Evolutionary conservation across 2,329 filamentous ascomycete genomes (phyloP).

Genomic region (Penicillium verrucosum): DNA sequence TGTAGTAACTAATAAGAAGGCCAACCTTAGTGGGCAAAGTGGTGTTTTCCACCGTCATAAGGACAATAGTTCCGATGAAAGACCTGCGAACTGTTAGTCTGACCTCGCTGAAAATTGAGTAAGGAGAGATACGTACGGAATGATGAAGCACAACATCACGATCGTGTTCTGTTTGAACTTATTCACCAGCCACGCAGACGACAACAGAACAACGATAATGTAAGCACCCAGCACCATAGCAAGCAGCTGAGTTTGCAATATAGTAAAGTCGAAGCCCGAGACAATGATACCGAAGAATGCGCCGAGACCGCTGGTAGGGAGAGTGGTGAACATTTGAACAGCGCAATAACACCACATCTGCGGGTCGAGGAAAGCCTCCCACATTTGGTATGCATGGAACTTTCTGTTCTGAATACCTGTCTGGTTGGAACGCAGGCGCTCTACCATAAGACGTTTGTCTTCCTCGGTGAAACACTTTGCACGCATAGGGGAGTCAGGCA

Average conservation of each 20-base stretch:
- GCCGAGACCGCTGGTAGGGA: slow-evolving; percentile 70
- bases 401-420: slow-evolving; percentile 59
- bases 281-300: slow-evolving; percentile 75
- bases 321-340: slow-evolving; percentile 67
- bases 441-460: slow-evolving; percentile 63
- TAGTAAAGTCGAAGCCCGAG: slow-evolving; percentile 62
- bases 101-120: neutral
- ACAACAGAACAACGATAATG: slow-evolving; percentile 67
- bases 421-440: slow-evolving; percentile 59
- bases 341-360: slow-evolving; percentile 64
- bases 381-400: slow-evolving; percentile 54
- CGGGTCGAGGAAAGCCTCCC: slow-evolving; percentile 61
- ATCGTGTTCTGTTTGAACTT: slow-evolving; percentile 66
- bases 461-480: slow-evolving; percentile 66
- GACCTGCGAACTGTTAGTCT: slow-evolving; percentile 45
- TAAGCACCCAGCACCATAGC: slow-evolving; percentile 70
- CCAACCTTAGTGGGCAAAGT: slow-evolving; percentile 60
- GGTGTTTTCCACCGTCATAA: slow-evolving; percentile 61
- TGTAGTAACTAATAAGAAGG: slow-evolving; percentile 70
- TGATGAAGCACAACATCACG: slow-evolving; percentile 62
- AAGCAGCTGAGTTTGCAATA: slow-evolving; percentile 67
- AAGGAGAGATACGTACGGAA: slow-evolving; percentile 53
- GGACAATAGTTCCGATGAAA: slow-evolving; percentile 67
- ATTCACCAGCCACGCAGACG: slow-evolving; percentile 65
- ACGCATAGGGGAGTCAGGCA: slow-evolving; percentile 69